Evolutionary conservation across 768 basidiomycete genomes (phyloP).

Genomic region (Mycena rebaudengoi): DNA sequence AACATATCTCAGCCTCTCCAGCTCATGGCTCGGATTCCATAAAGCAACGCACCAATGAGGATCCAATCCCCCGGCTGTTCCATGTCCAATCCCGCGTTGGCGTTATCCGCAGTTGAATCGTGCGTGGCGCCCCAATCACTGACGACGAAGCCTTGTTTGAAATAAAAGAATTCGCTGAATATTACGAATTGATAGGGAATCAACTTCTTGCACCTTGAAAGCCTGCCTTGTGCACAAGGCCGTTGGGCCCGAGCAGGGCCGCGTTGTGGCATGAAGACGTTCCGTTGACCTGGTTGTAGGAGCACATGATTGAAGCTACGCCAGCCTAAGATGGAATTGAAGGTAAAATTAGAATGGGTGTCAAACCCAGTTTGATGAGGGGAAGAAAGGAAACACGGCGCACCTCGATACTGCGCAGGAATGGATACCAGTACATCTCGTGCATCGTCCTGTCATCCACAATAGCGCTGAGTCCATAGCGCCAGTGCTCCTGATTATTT

Average conservation of each 20-base stretch:
- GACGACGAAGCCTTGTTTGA: too few species aligned
- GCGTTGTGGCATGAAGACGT: slow-evolving; percentile 55
- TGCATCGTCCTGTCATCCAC: slow-evolving; percentile 50
- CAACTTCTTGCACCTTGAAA: slow-evolving; percentile 4
- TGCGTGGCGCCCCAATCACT: slow-evolving; percentile 26
- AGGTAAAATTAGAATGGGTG: too few species aligned
- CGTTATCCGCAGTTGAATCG: neutral
- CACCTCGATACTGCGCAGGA: slow-evolving; percentile 25
- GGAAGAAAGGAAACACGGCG: neutral
- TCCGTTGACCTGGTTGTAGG: slow-evolving; percentile 43
- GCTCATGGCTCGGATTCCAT: too few species aligned
- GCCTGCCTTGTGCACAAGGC: slow-evolving; percentile 8
- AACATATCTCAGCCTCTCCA: too few species aligned
- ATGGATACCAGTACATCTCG: slow-evolving; percentile 34
- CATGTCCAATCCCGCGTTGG: neutral
- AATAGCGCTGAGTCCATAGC: slow-evolving; percentile 6
- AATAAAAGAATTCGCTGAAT: too few species aligned
- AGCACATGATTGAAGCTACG: slow-evolving; percentile 40
- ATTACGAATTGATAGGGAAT: neutral
- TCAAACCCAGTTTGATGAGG: neutral
- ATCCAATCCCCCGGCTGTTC: slow-evolving; percentile 38
- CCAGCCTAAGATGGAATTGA: slow-evolving; percentile 38
- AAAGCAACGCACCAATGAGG: slow-evolving; percentile 40
- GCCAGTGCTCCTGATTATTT: slow-evolving; percentile 17
- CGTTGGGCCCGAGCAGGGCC: slow-evolving; percentile 33